Conservation (phyloP, 495 filamentous ascomycete species). For the Aspergillus bertholletiae region DNA sequence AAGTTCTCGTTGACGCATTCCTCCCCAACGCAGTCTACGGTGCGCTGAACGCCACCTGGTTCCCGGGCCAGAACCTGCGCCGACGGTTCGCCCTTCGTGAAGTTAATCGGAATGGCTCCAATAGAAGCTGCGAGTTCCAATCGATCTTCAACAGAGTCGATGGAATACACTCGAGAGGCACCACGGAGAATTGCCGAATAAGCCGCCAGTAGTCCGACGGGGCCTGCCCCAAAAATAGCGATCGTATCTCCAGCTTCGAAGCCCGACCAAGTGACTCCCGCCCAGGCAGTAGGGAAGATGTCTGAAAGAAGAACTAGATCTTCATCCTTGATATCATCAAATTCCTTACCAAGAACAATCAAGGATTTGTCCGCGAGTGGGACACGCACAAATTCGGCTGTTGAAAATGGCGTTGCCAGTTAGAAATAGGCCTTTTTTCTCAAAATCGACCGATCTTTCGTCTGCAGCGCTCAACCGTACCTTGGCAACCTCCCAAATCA, state of each 20-base stretch:
- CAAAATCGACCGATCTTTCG: too few species aligned
- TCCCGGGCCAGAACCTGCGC: slow-evolving; percentile 11
- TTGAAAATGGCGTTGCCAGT: too few species aligned
- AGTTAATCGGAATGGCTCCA: slow-evolving; percentile 10
- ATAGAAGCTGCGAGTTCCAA: slow-evolving; percentile 8
- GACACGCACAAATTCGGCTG: too few species aligned
- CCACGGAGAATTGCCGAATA: slow-evolving; percentile 47
- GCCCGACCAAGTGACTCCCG: slow-evolving; percentile 39
- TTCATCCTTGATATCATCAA: too few species aligned
- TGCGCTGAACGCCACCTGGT: slow-evolving; percentile 7
- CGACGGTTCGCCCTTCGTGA: slow-evolving; percentile 4
- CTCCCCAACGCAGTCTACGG: background rate
- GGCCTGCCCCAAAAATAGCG: slow-evolving; percentile 38
- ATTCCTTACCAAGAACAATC: too few species aligned
- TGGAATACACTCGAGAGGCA: slow-evolving; percentile 14
- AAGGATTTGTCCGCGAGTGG: too few species aligned
- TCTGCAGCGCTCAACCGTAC: too few species aligned
- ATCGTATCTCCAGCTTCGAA: slow-evolving; percentile 47
- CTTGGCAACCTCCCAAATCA: too few species aligned
- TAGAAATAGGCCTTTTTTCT: too few species aligned
- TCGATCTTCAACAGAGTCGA: slow-evolving; percentile 14
- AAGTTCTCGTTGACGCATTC: too few species aligned
- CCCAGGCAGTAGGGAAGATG: slow-evolving; percentile 4
- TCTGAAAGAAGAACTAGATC: background rate
- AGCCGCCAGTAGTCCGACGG: slow-evolving; percentile 49